These are phyloP conservation scores for Magnaporthiopsis incrustans DNA, from an alignment of 2,329 filamentous ascomycete species.

Conservation along the genomic window DNA sequence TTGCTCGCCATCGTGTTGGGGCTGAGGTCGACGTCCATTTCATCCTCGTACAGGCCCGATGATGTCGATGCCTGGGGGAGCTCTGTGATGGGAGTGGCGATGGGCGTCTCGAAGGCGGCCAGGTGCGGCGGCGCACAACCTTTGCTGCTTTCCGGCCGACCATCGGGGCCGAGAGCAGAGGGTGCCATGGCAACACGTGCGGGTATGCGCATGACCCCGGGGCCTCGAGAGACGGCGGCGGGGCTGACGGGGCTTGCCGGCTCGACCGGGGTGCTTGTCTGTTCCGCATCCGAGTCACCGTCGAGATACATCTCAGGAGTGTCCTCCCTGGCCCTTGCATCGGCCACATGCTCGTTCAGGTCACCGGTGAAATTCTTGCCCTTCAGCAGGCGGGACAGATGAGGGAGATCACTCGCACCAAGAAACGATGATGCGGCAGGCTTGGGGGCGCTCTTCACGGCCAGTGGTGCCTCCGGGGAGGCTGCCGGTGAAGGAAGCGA, in stretches of 20 bases:
- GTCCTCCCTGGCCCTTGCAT: constrained; percentile 50
- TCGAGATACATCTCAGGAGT: constrained; percentile 34
- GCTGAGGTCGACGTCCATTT: constrained; percentile 56
- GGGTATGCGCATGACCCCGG: constrained; percentile 49
- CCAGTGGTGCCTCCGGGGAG: constrained; percentile 11
- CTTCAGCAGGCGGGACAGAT: constrained; percentile 59
- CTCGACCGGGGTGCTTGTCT: constrained; percentile 10
- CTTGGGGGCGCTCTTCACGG: constrained; percentile 10
- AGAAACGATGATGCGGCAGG: constrained; percentile 30
- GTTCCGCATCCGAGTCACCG: constrained; percentile 46
- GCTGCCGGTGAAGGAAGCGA: constrained; percentile 26
- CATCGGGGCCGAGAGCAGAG: constrained; percentile 26
- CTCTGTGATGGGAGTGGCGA: constrained; percentile 24
- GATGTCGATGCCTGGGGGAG: constrained; percentile 17
- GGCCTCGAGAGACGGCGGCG: constrained; percentile 21
- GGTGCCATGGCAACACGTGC: constrained; percentile 49
- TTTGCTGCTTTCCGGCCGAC: constrained; percentile 51
- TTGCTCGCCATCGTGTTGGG: constrained; percentile 64
- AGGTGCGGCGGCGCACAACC: constrained; percentile 20
- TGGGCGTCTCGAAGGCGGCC: constrained; percentile 28
- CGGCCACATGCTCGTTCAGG: constrained; percentile 47
- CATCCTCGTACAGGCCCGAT: constrained; percentile 34
- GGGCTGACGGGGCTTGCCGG: neutral
- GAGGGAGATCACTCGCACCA: constrained; percentile 51
- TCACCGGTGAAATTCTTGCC: constrained; percentile 54